Evolutionary conservation across 164 flowering plant genomes (phyloP).

Genomic region (Platanus orientalis): DNA sequence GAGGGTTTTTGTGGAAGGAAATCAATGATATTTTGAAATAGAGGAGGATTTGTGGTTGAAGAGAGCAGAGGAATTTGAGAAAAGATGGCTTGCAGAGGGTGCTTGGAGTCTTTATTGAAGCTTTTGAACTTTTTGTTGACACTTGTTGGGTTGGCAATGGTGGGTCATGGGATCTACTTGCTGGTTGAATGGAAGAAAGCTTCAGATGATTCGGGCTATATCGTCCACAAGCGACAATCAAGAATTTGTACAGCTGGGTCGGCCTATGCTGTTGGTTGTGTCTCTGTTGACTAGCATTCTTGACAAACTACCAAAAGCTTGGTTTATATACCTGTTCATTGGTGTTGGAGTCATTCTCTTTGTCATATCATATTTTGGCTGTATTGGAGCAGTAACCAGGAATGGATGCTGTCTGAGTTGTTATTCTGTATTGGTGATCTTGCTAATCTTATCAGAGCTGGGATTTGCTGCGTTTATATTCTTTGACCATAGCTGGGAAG

Average conservation of each 20-base stretch:
- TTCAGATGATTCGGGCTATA: constrained; percentile 1
- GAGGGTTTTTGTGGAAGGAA: constrained; percentile 2
- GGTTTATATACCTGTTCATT: constrained; percentile 85
- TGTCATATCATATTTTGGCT: too few relatives aligned
- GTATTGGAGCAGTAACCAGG: too few relatives aligned
- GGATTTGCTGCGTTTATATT: not conserved
- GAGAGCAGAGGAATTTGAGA: constrained; percentile 7
- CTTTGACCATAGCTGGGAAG: constrained; percentile 62
- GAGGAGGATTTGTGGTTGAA: constrained; percentile 4
- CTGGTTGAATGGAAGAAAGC: constrained; percentile 51
- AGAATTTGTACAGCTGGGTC: constrained; percentile 50
- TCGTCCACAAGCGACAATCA: constrained; percentile 20
- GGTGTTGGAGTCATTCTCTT: constrained; percentile 75
- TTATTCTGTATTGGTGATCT: not conserved
- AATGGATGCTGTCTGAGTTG: too few relatives aligned
- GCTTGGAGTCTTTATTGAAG: constrained; percentile 76
- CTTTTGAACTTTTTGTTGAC: constrained; percentile 75
- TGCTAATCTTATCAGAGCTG: not conserved
- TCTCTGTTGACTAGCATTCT: constrained; percentile 50
- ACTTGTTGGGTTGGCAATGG: constrained; percentile 76
- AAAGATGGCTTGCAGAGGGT: constrained; percentile 81
- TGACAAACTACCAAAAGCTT: constrained; percentile 77
- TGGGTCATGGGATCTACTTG: constrained; percentile 92
- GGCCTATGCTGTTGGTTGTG: constrained; percentile 74
- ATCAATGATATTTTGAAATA: constrained; percentile 15